Evolutionary conservation across 176 grass and related monocot species (phyloP).

Genomic region (Oryza brachyantha): DNA sequence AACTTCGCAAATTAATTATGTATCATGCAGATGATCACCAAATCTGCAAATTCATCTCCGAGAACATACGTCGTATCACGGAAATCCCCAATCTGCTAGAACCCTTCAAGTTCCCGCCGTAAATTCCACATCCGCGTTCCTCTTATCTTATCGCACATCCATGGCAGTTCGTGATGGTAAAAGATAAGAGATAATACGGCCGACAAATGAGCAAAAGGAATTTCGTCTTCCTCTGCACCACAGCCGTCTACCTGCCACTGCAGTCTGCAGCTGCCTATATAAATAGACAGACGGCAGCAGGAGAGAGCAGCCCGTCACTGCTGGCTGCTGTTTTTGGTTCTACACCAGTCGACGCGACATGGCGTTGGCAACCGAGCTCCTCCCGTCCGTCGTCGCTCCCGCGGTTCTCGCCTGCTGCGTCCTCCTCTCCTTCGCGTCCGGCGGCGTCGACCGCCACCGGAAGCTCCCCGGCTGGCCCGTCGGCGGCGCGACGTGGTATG

Average conservation of each 20-base stretch:
- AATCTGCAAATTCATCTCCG: neutral
- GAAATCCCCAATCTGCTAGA: neutral
- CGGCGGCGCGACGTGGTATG: slow-evolving; percentile 86
- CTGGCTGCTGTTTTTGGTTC: too few relatives aligned
- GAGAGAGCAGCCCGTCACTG: too few relatives aligned
- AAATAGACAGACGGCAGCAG: slow-evolving; percentile 34
- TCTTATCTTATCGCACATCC: neutral
- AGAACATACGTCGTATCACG: neutral
- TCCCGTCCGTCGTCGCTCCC: slow-evolving; percentile 12
- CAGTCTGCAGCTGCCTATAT: slow-evolving; percentile 33
- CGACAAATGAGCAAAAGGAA: neutral
- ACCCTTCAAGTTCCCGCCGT: neutral
- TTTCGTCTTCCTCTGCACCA: neutral
- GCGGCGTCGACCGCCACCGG: slow-evolving; percentile 38
- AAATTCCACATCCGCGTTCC: neutral
- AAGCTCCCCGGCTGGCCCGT: slow-evolving; percentile 53
- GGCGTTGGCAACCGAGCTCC: neutral
- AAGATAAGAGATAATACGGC: too few relatives aligned
- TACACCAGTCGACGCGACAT: slow-evolving; percentile 24
- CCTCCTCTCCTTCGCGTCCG: slow-evolving; percentile 19
- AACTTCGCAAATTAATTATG: neutral
- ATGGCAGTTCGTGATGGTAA: too few relatives aligned
- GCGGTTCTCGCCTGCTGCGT: slow-evolving; percentile 20
- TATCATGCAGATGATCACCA: neutral
- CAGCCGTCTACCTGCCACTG: neutral